Conservation (phyloP, 805 yeast genomes). For the Saccharomycopsis selenospora region DNA sequence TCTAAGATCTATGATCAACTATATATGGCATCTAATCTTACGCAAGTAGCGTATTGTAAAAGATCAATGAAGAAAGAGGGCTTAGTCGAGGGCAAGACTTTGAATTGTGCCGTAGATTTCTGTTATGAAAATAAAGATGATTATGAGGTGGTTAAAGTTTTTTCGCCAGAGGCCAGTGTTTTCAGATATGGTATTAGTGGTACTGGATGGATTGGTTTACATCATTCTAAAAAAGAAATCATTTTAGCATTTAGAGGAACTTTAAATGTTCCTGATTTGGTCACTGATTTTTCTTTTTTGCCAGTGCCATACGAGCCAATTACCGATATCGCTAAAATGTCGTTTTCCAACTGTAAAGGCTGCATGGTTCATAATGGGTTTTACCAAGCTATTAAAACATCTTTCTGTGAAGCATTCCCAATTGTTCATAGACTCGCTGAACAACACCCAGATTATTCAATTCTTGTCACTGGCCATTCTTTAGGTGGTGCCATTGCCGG, state of each 20-base stretch:
- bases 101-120: constrained; percentile 15
- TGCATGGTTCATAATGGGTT: constrained; percentile 66
- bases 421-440: constrained; percentile 30
- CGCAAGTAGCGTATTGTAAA: constrained; percentile 17
- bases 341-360: constrained; percentile 35
- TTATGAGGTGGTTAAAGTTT: constrained; percentile 12
- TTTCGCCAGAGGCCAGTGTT: constrained; percentile 1
- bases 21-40: constrained; percentile 15
- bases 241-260: constrained; percentile 59
- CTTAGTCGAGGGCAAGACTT: constrained; percentile 4
- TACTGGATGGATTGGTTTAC: constrained; percentile 48
- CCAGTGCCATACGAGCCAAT: constrained; percentile 44
- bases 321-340: constrained; percentile 25
- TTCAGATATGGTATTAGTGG: constrained; percentile 28
- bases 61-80: not conserved
- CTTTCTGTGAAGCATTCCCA: constrained; percentile 28
- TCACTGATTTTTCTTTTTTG: constrained; percentile 44
- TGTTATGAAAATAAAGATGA: constrained; percentile 9
- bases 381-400: constrained; percentile 32
- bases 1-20: constrained; percentile 14
- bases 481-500: constrained; percentile 67
- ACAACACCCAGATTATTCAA: constrained; percentile 39
- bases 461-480: constrained; percentile 66
- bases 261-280: constrained; percentile 52
- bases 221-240: constrained; percentile 37